Base-by-base conservation (phyloP, 352 stramenopile species). In the Phytophthora hybrid region DNA sequence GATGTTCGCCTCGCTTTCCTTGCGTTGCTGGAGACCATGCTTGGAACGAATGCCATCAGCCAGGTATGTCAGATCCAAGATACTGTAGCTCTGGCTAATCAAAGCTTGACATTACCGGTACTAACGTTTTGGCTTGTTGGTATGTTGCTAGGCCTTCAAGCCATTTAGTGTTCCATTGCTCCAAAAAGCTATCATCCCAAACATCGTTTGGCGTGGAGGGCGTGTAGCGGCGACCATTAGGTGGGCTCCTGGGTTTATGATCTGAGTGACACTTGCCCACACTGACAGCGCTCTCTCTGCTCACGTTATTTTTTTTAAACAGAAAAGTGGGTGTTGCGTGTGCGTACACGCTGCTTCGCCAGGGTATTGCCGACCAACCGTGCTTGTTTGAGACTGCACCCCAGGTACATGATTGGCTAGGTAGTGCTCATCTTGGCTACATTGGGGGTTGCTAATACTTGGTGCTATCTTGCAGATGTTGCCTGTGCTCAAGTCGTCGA, bases 241-340 rank as follows among this genome's bases (percentile, higher is more conserved):
- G 89, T 94, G 63, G 18, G 58, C n/a, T 16, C 19, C 18, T 11
- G 19, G 4, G 63, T 39, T 13, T 64, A 7, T 13, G 31, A 1
- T 57, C 59, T 21, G 10, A 5, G 26, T 5, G 21, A 13, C 18
- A 39, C 73, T 18, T n/a, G 46, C 8, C 14, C 19, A 41, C 19
- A 10, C 26, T 76, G 53, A 79, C 9, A 2, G 62, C 66, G 18
- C 32, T 54, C 13, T 69, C 10, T 21, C 60, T 39, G 26, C 32
- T 57, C 65, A 18, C 2, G 37, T 29, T 44, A 41, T 21, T 49
- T 51, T 21, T 32, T 44, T 3, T 1, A 26, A 61, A 56, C 59
- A 95, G 93, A 69, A 98, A 98, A 85, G 92, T 97, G 7, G 84
- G 89, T 11, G 90, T 97, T 41, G 91, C 90, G 5, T 94, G 90